These are phyloP conservation scores for Priceomyces medius DNA, from an alignment of 805 yeast species.

Conservation along the genomic window DNA sequence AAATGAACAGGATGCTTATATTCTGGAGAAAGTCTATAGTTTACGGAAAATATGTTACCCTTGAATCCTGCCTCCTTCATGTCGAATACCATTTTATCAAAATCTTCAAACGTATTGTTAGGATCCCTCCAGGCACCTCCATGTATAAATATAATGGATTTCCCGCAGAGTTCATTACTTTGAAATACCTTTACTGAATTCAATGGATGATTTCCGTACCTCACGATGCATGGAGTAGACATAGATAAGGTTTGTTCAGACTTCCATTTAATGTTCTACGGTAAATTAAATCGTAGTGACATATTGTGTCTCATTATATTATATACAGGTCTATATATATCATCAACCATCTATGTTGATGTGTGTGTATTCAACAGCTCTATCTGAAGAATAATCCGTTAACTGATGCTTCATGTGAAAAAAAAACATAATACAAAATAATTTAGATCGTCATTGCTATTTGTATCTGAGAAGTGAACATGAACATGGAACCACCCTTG, in stretches of 20 bases:
- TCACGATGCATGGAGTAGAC: too few species aligned
- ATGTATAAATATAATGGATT: conserved; percentile 60
- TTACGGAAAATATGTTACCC: conserved; percentile 35
- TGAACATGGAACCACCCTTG: background rate
- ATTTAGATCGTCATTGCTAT: background rate
- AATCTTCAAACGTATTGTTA: conserved; percentile 57
- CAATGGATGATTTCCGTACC: conserved; percentile 34
- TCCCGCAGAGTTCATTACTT: conserved; percentile 9
- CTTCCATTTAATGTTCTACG: too few species aligned
- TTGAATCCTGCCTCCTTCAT: conserved; percentile 3
- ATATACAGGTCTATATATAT: background rate
- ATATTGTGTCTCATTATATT: background rate
- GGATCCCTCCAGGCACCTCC: conserved; percentile 92
- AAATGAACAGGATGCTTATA: conserved; percentile 62
- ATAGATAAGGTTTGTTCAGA: too few species aligned
- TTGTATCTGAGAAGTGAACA: background rate
- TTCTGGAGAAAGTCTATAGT: conserved; percentile 67
- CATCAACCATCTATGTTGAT: background rate
- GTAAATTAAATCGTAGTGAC: too few species aligned
- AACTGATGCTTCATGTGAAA: too few species aligned
- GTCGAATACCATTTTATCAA: conserved; percentile 29
- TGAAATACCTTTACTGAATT: conserved; percentile 30
- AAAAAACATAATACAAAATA: too few species aligned
- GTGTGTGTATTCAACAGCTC: background rate
- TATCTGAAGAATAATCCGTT: background rate